Evolutionary conservation across 2,329 filamentous ascomycete species (phyloP), one percentile per base, ranked within the genome.

Genomic region (Neonectria sp.): DNA sequence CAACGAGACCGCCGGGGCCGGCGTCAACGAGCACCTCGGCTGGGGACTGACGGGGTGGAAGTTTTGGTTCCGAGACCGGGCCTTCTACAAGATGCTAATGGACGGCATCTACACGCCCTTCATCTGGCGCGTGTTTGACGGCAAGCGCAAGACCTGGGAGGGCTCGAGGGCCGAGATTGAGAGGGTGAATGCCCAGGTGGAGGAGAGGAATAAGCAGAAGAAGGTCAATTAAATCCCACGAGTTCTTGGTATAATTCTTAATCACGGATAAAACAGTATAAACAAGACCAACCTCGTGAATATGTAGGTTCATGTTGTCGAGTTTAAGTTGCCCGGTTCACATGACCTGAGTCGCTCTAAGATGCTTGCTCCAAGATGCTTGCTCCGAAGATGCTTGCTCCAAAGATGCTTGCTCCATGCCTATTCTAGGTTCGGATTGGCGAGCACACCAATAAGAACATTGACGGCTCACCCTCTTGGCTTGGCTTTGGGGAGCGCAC

Each of bases 1-100:
- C 43, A 79, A 86, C 67, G 60, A 77, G n/a, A 77, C 80, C 15
- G 83, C 83, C 2, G 83, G 84, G 1, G 81, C 82, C 0, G 80
- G 81, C 1, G 76, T 84, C 48, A 65, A 74, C 7, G 79, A 83
- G 58, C 77, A 81, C 21, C 73, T 86, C 15, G 82, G 82, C 6
- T 85, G 80, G 78, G 81, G 81, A 0, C 74, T 73, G 72, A 72
- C 75, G 40, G 81, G 79, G 0, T 84, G 84, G 82, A 72, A 62
- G 51, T 82, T 85, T 29, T 85, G 83, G 82, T 77, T 78, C 66
- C 68, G 68, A 25, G 80, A 86, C 33, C 74, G 77, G 9, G 73
- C 71, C 24, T 70, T 85, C 43, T 85, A 80, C 56, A 76, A 73
- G 12, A 55, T 83, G 43, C 62, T 83, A 58, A 80, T 82, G 68